These are phyloP conservation scores for Diplodia intermedia DNA, from an alignment of 2,329 filamentous ascomycete genomes.

Conservation along the genomic window DNA sequence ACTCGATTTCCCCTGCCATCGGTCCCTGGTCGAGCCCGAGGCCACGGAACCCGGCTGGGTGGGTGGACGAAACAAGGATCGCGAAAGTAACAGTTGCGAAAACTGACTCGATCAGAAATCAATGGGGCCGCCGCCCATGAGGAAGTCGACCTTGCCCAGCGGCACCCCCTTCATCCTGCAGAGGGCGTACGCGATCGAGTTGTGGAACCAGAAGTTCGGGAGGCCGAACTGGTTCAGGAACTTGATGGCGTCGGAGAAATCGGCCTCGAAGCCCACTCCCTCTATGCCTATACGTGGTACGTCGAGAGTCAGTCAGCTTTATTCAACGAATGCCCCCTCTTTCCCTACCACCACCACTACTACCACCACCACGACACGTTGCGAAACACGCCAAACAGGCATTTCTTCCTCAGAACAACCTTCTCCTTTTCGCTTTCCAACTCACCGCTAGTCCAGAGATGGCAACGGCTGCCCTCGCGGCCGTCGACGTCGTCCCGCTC, in stretches of 20 bases:
- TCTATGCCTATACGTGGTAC: constrained; percentile 41
- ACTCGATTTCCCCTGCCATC: too few species aligned
- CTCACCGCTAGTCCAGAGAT: constrained; percentile 57
- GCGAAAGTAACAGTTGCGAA: too few species aligned
- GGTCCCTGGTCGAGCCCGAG: neutral
- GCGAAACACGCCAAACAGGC: too few species aligned
- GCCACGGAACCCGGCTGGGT: neutral
- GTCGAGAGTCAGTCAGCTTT: constrained; percentile 38
- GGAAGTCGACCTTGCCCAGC: constrained; percentile 66
- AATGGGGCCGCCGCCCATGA: neutral
- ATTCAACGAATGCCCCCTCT: constrained; percentile 36
- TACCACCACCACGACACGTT: constrained; percentile 18
- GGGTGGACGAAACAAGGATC: neutral
- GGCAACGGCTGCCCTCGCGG: neutral
- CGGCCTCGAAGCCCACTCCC: constrained; percentile 48
- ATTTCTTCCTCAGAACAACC: too few species aligned
- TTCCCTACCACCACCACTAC: too few species aligned
- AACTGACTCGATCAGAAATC: neutral
- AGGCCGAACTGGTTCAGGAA: constrained; percentile 52
- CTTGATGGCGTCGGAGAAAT: neutral
- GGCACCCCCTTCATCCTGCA: constrained; percentile 66
- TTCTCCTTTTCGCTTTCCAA: too few species aligned
- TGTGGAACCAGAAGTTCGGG: constrained; percentile 71
- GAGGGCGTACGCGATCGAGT: constrained; percentile 65
- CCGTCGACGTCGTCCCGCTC: neutral